These are phyloP conservation scores for Solanum paucissectum DNA, from an alignment of 257 asterid genomes.

Conservation along the genomic window DNA sequence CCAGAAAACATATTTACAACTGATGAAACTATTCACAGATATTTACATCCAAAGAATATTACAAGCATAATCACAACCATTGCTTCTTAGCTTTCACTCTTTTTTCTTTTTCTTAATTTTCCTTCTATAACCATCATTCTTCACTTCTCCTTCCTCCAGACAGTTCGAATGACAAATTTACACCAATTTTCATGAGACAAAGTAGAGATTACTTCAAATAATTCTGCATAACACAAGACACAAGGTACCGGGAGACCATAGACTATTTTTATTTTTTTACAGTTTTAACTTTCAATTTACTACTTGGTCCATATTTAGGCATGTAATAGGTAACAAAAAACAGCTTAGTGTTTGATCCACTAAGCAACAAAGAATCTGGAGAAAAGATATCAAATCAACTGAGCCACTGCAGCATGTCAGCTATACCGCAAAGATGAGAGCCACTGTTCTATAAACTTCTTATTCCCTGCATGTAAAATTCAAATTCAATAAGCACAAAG, in stretches of 20 bases:
- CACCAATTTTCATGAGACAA: not conserved
- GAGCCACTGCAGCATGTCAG: not conserved
- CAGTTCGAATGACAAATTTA: not conserved
- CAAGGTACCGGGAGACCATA: not conserved
- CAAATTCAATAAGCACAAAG: not conserved
- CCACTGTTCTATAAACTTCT: constrained; percentile 35
- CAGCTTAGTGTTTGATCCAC: not conserved
- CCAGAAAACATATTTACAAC: not conserved
- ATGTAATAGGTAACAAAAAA: not conserved
- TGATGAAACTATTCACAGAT: not conserved
- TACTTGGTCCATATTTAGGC: not conserved
- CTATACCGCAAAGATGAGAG: constrained; percentile 24
- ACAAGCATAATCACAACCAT: not conserved
- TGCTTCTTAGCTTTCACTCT: not conserved
- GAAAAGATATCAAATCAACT: not conserved
- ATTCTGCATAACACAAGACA: not conserved
- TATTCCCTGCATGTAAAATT: constrained; percentile 18
- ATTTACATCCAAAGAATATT: constrained; percentile 18
- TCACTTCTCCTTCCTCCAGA: not conserved
- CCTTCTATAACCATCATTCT: not conserved
- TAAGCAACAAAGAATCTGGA: not conserved
- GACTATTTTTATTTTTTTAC: not conserved
- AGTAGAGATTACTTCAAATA: not conserved
- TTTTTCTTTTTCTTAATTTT: not conserved
- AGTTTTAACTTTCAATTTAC: not conserved